Conservation (phyloP, 768 basidiomycete genomes). For the Kondoa malvinella region DNA sequence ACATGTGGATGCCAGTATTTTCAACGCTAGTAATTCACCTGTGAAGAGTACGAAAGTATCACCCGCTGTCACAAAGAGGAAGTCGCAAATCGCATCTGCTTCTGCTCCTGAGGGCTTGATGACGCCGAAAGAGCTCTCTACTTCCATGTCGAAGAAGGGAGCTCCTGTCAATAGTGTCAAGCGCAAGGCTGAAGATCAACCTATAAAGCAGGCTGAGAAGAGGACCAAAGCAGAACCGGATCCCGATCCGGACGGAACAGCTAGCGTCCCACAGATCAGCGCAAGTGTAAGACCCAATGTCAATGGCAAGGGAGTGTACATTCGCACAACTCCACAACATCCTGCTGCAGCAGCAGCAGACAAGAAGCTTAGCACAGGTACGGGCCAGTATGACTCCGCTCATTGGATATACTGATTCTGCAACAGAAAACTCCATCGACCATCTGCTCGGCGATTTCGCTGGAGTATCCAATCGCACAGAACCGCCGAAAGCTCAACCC, state of each 20-base stretch:
- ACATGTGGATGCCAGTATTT: not conserved
- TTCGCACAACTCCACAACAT: not conserved
- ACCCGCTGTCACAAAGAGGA: not conserved
- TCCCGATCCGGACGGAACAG: not conserved
- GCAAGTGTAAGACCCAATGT: not conserved
- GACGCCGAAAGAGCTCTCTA: conserved; percentile 4
- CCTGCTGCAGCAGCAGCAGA: not conserved
- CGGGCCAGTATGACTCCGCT: not conserved
- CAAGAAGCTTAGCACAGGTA: not conserved
- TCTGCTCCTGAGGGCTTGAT: not conserved
- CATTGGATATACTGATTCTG: not conserved
- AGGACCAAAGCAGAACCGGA: too few relatives aligned
- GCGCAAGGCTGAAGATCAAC: not conserved
- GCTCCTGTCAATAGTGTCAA: not conserved
- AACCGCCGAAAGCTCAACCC: too few relatives aligned
- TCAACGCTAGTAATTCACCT: not conserved
- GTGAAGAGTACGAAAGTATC: not conserved
- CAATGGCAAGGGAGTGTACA: not conserved
- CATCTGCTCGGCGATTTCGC: not conserved
- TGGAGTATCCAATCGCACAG: too few relatives aligned
- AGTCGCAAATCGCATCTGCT: not conserved
- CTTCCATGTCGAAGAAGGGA: not conserved
- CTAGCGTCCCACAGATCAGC: not conserved
- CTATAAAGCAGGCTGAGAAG: not conserved
- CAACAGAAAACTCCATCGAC: not conserved